phyloP scores from a whole-genome alignment of 352 stramenopile genomes.

The Aphanomyces cochlioides region DNA sequence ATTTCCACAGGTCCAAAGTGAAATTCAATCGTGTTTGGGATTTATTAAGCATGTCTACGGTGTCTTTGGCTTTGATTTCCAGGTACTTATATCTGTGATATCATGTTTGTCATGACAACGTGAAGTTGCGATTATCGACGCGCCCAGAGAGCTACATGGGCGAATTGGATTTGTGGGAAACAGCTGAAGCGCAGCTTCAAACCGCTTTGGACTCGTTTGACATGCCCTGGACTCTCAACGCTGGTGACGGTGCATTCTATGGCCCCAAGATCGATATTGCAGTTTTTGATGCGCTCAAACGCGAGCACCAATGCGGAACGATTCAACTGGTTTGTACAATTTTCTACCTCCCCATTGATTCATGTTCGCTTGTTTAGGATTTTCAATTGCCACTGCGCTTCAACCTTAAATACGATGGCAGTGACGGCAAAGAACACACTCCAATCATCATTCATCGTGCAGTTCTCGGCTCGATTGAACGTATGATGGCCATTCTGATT shows the following conservation, averaged over 20 bases:
- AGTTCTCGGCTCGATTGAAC: conserved; percentile 96
- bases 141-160: conserved; percentile 94
- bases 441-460: conserved; percentile 98
- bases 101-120: conserved; percentile 6
- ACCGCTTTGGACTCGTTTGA: conserved; percentile 65
- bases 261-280: conserved; percentile 98
- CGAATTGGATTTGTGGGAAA: conserved; percentile 90
- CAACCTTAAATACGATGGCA: conserved; percentile 89
- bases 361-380: conserved; percentile 45
- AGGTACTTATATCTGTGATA: conserved; percentile 64
- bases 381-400: conserved; percentile 98
- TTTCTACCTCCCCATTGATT: background rate
- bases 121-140: conserved; percentile 83
- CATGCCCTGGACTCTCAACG: conserved; percentile 83
- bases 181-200: conserved; percentile 75
- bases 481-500: conserved; percentile 98
- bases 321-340: conserved; percentile 79
- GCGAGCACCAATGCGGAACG: conserved; percentile 96
- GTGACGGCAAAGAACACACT: conserved; percentile 83
- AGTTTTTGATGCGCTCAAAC: conserved; percentile 94
- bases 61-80: conserved; percentile 95
- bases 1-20: conserved; percentile 82
- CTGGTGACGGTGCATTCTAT: conserved; percentile 96
- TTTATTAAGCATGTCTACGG: conserved; percentile 94
- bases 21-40: conserved; percentile 92